Evolutionary conservation across 2,329 filamentous ascomycete species (phyloP), one percentile per base, ranked within the genome.

Genomic region (Calonectria pseudoturangicola): DNA sequence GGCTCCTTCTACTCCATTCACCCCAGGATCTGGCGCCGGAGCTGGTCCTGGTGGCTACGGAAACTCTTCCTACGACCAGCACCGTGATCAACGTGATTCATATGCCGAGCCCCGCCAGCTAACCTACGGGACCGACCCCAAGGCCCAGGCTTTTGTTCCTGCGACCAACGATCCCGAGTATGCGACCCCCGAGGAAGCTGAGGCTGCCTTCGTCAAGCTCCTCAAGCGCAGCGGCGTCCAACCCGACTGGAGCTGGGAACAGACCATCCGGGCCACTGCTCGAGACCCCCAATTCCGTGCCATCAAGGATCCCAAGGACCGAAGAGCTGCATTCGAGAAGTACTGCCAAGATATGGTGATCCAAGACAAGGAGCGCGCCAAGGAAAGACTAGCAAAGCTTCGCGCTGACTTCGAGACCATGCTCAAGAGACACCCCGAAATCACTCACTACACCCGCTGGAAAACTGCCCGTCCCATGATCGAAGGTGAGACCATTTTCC

Each of bases 381-480:
- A 98, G 85, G 96, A 98, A 86, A 93, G 97, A 82, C 89, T 98
- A 84, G 90, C 94, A 79, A 98, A 98, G 87, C 89, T 98, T 81
- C 94, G 95, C 80, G 90, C 94, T 84, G 97, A 98, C 88, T 99
- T 99, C 85, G 93, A 94, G 78, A 96, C 93, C 68, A 99, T 99
- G 97, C 90, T 99, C 77, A 95, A 93, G 85, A 96, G 95, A 77
- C 96, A 99, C 84, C 95, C 96, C 73, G 97, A 99, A 84, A 98
- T 99, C 85, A 97, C 96, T 84, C 92, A 98, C 83, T 98, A 97
- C 84, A 98, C 96, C 50, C 93, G 95, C 74, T 99, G 97, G 97
- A 98, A 95, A 89, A 98, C 95, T 18, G 97, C 96, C 66, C 93
- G 95, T 63, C 95, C 95, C 12, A 97, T 98, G 76, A 95, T 99